phyloP scores from a whole-genome alignment of 1,284 basidiomycete species.

The Apiotrichum domesticum region DNA sequence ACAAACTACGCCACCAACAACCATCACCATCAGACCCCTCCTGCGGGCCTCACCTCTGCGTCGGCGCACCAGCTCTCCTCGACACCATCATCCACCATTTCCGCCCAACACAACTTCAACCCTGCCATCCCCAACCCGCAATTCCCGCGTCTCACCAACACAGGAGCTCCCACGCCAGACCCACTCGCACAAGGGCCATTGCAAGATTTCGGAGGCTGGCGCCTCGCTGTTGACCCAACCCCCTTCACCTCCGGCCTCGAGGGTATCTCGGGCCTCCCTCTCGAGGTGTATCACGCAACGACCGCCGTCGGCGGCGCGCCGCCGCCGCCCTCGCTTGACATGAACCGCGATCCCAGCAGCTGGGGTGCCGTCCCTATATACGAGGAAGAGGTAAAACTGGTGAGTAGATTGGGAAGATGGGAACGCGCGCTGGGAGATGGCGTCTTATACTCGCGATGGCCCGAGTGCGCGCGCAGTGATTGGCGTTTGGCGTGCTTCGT shows the following conservation, averaged over 20 bases:
- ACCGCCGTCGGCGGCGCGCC: conserved; percentile 1
- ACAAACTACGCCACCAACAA: not conserved
- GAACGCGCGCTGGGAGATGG: too few species aligned
- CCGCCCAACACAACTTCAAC: not conserved
- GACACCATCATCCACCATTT: not conserved
- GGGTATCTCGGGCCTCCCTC: conserved; percentile 12
- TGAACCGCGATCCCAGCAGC: not conserved
- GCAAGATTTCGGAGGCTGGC: conserved; percentile 5
- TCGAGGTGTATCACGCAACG: conserved; percentile 11
- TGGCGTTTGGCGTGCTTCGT: too few species aligned
- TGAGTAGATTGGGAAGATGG: not conserved
- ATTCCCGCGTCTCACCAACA: not conserved
- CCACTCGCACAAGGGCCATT: not conserved
- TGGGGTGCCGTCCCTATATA: not conserved
- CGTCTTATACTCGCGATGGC: not conserved
- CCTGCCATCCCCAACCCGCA: not conserved
- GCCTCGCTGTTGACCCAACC: conserved; percentile 9
- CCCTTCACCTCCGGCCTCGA: conserved; percentile 16
- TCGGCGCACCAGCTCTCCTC: not conserved
- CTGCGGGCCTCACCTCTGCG: not conserved
- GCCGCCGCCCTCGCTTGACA: not conserved
- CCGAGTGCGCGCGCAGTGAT: not conserved
- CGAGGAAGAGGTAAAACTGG: conserved; percentile 5
- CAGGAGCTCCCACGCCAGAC: not conserved
- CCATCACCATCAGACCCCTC: not conserved